Conservation (phyloP, 2,329 filamentous ascomycete genomes). For the Colletotrichum musae region DNA sequence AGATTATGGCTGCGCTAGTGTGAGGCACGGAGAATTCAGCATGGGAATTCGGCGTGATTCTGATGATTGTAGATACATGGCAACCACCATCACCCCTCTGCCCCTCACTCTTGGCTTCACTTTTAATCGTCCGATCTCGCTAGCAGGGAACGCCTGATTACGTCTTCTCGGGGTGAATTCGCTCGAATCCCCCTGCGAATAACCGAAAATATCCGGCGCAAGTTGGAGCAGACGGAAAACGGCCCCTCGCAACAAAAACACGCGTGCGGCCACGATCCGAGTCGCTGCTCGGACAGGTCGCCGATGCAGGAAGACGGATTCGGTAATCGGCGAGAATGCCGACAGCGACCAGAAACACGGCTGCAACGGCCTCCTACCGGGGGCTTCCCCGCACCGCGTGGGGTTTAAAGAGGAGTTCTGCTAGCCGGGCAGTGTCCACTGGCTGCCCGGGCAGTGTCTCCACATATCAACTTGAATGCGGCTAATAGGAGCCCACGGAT, state of each 20-base stretch:
- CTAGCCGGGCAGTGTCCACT: no score
- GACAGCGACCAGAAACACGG: neutral
- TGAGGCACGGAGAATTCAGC: neutral
- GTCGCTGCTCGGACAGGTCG: conserved; percentile 2
- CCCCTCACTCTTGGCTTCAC: neutral
- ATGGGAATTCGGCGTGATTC: neutral
- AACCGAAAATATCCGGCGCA: conserved; percentile 15
- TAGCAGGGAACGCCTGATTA: conserved; percentile 17
- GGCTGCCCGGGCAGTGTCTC: no score
- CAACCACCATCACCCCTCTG: neutral
- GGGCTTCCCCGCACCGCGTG: conserved; percentile 27
- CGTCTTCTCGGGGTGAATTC: conserved; percentile 8
- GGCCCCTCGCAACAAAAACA: neutral
- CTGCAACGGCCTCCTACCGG: neutral
- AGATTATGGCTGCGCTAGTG: neutral
- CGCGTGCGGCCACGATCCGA: neutral
- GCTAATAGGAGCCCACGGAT: no score
- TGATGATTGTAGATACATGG: neutral
- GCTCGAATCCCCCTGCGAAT: neutral
- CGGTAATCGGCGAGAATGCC: conserved; percentile 33
- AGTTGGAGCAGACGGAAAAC: neutral
- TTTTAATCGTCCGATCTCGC: conserved; percentile 31
- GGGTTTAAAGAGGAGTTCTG: neutral
- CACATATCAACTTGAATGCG: no score
- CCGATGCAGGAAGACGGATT: conserved; percentile 16